These are phyloP conservation scores for Colletotrichum acutatum DNA, from an alignment of 2,329 filamentous ascomycete species.

Conservation along the genomic window DNA sequence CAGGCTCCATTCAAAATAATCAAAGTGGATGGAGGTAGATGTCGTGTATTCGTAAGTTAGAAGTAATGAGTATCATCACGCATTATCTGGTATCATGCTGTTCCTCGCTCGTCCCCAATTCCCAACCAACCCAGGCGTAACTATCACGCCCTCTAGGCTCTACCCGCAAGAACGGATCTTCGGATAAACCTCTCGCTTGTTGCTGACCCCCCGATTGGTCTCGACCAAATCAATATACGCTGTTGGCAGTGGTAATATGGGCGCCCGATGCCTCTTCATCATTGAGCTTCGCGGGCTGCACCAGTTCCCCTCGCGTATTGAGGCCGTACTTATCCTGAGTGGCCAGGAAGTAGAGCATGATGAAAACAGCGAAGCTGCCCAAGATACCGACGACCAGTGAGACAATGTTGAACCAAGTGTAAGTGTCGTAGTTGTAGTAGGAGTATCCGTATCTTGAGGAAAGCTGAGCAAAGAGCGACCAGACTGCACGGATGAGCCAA, in stretches of 20 bases:
- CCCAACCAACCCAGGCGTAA: not conserved
- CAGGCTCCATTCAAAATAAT: not conserved
- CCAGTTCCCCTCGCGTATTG: constrained; percentile 30
- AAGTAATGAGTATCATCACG: not conserved
- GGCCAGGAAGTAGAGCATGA: constrained; percentile 43
- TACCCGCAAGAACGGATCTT: no score
- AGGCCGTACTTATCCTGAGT: constrained; percentile 40
- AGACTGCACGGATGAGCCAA: not conserved
- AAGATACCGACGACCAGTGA: constrained; percentile 40
- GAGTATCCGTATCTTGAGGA: not conserved
- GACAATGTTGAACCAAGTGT: constrained; percentile 37
- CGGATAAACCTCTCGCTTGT: no score
- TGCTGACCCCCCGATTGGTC: no score
- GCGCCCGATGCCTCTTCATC: constrained; percentile 29
- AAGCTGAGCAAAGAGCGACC: not conserved
- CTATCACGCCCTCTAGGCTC: not conserved
- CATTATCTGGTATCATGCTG: not conserved
- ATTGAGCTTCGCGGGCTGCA: constrained; percentile 25
- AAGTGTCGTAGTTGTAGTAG: not conserved
- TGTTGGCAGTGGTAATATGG: not conserved
- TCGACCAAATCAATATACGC: not conserved
- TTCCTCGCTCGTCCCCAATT: not conserved
- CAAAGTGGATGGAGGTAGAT: not conserved
- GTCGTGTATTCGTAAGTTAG: not conserved
- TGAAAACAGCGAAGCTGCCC: constrained; percentile 40